phyloP scores from a whole-genome alignment of 495 filamentous ascomycete species.

The Aspergillus campestris region DNA sequence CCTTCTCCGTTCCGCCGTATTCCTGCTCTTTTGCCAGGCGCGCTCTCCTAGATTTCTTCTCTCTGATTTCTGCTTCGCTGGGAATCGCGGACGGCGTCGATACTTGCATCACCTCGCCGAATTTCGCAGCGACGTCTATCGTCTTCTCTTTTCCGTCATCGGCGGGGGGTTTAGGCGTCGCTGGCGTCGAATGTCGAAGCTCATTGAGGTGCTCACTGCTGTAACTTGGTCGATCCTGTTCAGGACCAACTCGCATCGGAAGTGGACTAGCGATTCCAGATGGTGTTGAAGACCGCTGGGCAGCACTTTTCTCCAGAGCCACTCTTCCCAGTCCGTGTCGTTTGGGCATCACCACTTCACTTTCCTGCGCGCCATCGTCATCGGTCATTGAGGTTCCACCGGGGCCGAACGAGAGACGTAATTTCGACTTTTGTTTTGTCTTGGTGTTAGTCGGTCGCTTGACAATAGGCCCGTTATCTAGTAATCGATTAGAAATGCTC shows the following conservation, averaged over 20 bases:
- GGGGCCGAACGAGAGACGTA: slow-evolving; percentile 67
- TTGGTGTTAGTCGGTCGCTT: slow-evolving; percentile 40
- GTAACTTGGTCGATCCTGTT: slow-evolving; percentile 73
- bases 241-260: slow-evolving; percentile 47
- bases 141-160: slow-evolving; percentile 46
- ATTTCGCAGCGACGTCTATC: slow-evolving; percentile 61
- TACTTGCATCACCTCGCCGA: slow-evolving; percentile 42
- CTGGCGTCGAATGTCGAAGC: slow-evolving; percentile 72
- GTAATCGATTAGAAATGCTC: slow-evolving; percentile 6
- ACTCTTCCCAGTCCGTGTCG: slow-evolving; percentile 60
- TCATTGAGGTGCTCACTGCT: slow-evolving; percentile 80
- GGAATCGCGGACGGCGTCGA: slow-evolving; percentile 49
- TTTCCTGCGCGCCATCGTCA: slow-evolving; percentile 41
- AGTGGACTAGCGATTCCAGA: slow-evolving; percentile 35
- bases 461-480: slow-evolving; percentile 29
- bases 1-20: slow-evolving; percentile 56
- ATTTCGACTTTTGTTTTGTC: slow-evolving; percentile 54
- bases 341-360: slow-evolving; percentile 58
- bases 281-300: slow-evolving; percentile 41
- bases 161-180: slow-evolving; percentile 55
- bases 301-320: slow-evolving; percentile 62
- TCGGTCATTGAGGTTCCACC: slow-evolving; percentile 48
- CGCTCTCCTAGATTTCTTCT: slow-evolving; percentile 83
- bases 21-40: slow-evolving; percentile 70
- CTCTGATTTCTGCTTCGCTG: slow-evolving; percentile 78